Conservation (phyloP, 495 filamentous ascomycete genomes). For the Lophium mytilinum region DNA sequence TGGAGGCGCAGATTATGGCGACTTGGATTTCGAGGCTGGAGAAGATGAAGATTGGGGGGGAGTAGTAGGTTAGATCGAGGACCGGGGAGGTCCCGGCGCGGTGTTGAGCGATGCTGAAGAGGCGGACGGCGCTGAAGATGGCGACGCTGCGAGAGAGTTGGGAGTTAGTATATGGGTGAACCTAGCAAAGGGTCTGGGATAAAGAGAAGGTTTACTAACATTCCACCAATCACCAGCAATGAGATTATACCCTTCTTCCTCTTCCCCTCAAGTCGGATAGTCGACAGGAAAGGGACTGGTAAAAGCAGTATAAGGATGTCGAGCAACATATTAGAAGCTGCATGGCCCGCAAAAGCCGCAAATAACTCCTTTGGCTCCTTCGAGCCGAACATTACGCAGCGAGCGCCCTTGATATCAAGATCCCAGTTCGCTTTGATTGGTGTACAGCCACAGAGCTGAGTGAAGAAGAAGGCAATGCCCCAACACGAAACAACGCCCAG, state of each 20-base stretch:
- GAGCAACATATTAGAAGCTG: conserved; percentile 13
- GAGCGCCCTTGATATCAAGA: neutral
- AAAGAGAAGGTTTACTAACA: conserved; percentile 8
- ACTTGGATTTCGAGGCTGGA: conserved; percentile 17
- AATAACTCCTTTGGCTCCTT: neutral
- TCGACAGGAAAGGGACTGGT: conserved; percentile 10
- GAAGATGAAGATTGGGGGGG: conserved; percentile 12
- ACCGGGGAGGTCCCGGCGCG: conserved; percentile 11
- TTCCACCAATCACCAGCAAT: conserved; percentile 10
- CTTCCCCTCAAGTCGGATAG: conserved; percentile 4
- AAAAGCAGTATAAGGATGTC: conserved; percentile 12
- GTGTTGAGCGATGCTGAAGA: conserved; percentile 13
- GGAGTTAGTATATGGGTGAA: neutral
- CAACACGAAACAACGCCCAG: conserved; percentile 11
- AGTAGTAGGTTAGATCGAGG: conserved; percentile 17
- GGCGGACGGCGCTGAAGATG: conserved; percentile 10
- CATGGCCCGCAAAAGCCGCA: conserved; percentile 3
- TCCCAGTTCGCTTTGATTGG: conserved; percentile 12
- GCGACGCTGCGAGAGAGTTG: conserved; percentile 2
- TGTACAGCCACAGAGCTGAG: conserved; percentile 12
- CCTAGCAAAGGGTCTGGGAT: neutral
- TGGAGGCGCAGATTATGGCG: conserved; percentile 16
- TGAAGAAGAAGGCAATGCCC: conserved; percentile 13
- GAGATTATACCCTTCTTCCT: conserved; percentile 7
- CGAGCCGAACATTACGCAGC: conserved; percentile 15